A percentile compares a stretch with the other conserved stretches of the same genome.
These are phyloP conservation scores for Hanseniaspora vineae DNA, from an alignment of 805 yeast genomes.

Conservation along the genomic window DNA sequence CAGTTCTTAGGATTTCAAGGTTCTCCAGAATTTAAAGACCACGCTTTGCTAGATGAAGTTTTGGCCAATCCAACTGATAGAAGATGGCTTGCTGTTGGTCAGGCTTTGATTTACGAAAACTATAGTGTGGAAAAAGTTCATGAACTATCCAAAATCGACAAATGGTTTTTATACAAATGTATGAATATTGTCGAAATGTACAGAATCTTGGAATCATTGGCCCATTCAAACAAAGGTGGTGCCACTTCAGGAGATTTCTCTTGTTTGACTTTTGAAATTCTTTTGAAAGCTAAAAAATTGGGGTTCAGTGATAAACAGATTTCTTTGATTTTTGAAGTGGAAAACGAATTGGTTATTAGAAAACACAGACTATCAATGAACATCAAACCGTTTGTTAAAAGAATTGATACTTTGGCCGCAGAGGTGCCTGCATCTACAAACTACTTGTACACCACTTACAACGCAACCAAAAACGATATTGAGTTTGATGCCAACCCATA, in stretches of 20 bases:
- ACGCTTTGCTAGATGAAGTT: constrained; percentile 47
- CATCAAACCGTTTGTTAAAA: constrained; percentile 84
- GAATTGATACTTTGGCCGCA: constrained; percentile 97
- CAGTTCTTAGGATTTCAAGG: constrained; percentile 87
- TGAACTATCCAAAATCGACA: constrained; percentile 83
- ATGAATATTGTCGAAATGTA: constrained; percentile 88
- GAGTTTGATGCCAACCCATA: constrained; percentile 85
- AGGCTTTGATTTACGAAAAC: constrained; percentile 83
- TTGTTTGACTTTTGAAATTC: constrained; percentile 52
- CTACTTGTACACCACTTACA: constrained; percentile 88
- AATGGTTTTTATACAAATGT: constrained; percentile 89
- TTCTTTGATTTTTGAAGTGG: constrained; percentile 71
- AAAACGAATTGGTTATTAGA: constrained; percentile 86
- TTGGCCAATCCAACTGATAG: constrained; percentile 85
- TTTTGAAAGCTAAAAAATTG: constrained; percentile 80
- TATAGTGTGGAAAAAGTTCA: constrained; percentile 88
- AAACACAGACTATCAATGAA: constrained; percentile 78
- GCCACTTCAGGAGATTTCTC: constrained; percentile 25
- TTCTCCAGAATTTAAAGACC: constrained; percentile 51
- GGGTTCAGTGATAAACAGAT: constrained; percentile 96
- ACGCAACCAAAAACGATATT: constrained; percentile 79
- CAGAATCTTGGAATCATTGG: constrained; percentile 57
- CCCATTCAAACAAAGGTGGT: constrained; percentile 9
- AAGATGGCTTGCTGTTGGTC: constrained; percentile 97
- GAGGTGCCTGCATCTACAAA: constrained; percentile 96